Evolutionary conservation across 1,284 basidiomycete genomes (phyloP), one percentile per base, ranked within the genome.

Genomic region (Ceratobasidium sp.): DNA sequence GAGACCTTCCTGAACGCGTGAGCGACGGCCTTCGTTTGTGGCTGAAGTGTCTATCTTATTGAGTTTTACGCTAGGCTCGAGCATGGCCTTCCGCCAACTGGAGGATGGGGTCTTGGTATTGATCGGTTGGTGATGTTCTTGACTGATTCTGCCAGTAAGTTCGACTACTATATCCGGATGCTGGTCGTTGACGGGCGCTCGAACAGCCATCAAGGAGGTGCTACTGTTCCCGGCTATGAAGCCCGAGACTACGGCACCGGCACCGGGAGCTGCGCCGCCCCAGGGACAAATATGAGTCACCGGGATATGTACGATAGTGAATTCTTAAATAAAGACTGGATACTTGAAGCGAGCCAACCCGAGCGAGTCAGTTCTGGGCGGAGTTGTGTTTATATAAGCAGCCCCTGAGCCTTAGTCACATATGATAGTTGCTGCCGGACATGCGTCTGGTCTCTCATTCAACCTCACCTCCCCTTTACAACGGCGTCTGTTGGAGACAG

Each of bases 101-200:
- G 95, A 77, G 97, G 97, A 59, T 97, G 94, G 94, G 96, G 95
- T 77, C 85, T 97, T 74, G 95, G 96, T 73, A 93, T 97, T 77
- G 96, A 97, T 80, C 90, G 94, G 75, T 84, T 97, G 39, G 93
- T 97, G 81, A 97, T 97, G 95, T 97, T 97, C 89, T 84, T 97
- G 72, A 96, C 94, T 12, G 89, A 97, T 82, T 95, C 92, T 32
- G 90, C 89, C 21, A 97, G 92, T 94, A 77, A 77, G 90, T 86
- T 5, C 18, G 8, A 30, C 1, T 10, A 34, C 23, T 14, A 5
- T 8, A 36, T 57, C 30, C 1, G 34, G 26, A 30, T 64, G 32
- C 30, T 53, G 26, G 2, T 12, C 9, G 41, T 76, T 78, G 74
- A 76, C 80, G 74, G 80, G 75, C 60, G 75, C 72, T 65, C 72